Base-by-base conservation (phyloP, 2,329 filamentous ascomycete genomes). In the Penicillium sp. region DNA sequence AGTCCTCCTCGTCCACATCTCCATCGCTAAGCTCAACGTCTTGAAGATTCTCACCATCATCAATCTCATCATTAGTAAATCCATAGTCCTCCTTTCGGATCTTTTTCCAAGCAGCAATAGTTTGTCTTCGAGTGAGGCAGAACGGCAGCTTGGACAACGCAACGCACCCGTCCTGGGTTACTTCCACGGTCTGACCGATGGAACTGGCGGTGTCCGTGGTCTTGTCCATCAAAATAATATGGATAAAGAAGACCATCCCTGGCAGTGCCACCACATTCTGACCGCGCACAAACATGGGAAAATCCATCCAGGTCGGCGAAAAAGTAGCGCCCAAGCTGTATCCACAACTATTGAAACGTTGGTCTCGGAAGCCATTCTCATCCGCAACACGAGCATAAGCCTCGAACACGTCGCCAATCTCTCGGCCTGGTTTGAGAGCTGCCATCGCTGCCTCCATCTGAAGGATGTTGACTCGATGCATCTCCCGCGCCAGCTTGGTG, bases 221-320 rank as follows among this genome's bases (percentile, higher is more conserved):
- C 60, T 68, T 73, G 49, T 74, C 71, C 71, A 74, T 73, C 24
- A 74, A 62, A 53, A 74, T 74, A 37, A 74, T 74, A 58, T 74
- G 71, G 36, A 74, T 73, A 53, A 74, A 74, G 56, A 71, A 74
- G 4, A 74, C 67, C 71, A 74, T 74, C 5, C 69, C 69, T 22
- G 54, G 44, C 61, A 69, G 57, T 10, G 64, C 69, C 19, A 64
- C 52, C 2, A 66, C 61, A 13, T 60, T 50, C 50, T 66, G 61
- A 7, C 61, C 59, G 2, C 61, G 59, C 33, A 66, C 61, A 52
- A 66, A 66, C 61, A 66, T 66, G 4, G 61, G 63, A 16, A 64
- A 66, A 24, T 66, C 63, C 61, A 66, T 66, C 63, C 61, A 66
- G 1, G 61, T 66, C 36, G 63, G 63, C 9, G 69, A 59, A 50